Base-by-base conservation (phyloP, 2,329 filamentous ascomycete genomes). In the Tothia fuscella region DNA sequence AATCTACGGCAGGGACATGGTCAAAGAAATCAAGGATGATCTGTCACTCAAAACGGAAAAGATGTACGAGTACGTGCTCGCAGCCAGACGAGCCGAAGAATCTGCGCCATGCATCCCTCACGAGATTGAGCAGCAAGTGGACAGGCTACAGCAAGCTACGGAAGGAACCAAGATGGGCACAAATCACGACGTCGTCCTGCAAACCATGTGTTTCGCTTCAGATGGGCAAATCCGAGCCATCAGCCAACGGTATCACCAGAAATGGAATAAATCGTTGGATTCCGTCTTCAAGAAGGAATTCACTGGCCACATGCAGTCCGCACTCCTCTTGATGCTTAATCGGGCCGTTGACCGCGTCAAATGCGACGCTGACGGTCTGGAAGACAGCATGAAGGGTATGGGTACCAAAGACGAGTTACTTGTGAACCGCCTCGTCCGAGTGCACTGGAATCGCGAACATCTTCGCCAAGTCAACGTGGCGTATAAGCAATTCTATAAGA, bases 271-370 rank as follows among this genome's bases (percentile, higher is more conserved):
- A 29, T 66, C 74, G 10, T 68, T 96, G 2, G 78, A 85, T 48
- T 72, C 76, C 25, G 78, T 86, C 38, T 77, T 96, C 51, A 76
- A 77, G 47, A 82, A 75, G 64, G 78, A 91, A 53, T 95, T 95
- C 62, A 83, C 80, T 0, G 89, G 89, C 1, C 89, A 96, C 57
- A 95, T 96, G 87, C 71, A 88, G 57, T 75, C 84, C 13, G 86
- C 86, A 0, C 71, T 96, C 1, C 63, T 91, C 20, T 78, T 78
- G 56, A 86, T 94, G 59, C 66, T 95, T n/a, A 72, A 73, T 9
- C 70, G 80, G 10, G 89, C 83, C 3, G 66, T 74, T 5, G 86
- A 95, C 61, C 84, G 81, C 49, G 85, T 84, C 45, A 81, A 84
- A 70, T 80, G 86, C 49, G 88, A 93, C 52, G 91, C 88, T 1